Evolutionary conservation across 257 asterid genomes (phyloP).

Genomic region (Ilex aquifolium): DNA sequence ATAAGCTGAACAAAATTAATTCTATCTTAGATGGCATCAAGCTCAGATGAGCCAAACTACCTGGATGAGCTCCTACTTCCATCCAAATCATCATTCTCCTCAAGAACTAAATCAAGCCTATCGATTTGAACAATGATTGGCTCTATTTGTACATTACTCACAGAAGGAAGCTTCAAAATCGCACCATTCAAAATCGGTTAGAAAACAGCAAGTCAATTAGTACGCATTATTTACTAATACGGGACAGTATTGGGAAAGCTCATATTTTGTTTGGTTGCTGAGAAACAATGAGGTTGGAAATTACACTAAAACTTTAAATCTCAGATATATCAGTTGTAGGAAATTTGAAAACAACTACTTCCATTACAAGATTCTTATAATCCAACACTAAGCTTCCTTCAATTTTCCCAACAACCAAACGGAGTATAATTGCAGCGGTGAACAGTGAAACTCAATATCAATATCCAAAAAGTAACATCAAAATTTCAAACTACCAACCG

Average conservation of each 20-base stretch:
- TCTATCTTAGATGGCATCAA: constrained; percentile 17
- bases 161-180: constrained; percentile 79
- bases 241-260: too few relatives aligned
- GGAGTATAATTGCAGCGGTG: too few relatives aligned
- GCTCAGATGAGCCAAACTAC: constrained; percentile 31
- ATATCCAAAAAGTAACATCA: not conserved
- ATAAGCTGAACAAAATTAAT: constrained; percentile 11
- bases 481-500: constrained; percentile 41
- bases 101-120: constrained; percentile 84
- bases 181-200: not conserved
- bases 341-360: too few relatives aligned
- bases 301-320: constrained; percentile 5
- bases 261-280: too few relatives aligned
- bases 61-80: constrained; percentile 55
- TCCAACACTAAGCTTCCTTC: too few relatives aligned
- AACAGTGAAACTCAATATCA: not conserved
- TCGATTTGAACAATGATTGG: constrained; percentile 88
- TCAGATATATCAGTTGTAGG: too few relatives aligned
- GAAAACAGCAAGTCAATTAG: not conserved
- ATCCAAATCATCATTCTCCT: constrained; percentile 77
- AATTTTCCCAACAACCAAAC: too few relatives aligned
- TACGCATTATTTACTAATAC: too few relatives aligned
- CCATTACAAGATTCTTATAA: too few relatives aligned
- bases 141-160: constrained; percentile 91
- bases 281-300: too few relatives aligned